Base-by-base conservation (phyloP, 306 rosid species). In the Mimosa bimucronata region DNA sequence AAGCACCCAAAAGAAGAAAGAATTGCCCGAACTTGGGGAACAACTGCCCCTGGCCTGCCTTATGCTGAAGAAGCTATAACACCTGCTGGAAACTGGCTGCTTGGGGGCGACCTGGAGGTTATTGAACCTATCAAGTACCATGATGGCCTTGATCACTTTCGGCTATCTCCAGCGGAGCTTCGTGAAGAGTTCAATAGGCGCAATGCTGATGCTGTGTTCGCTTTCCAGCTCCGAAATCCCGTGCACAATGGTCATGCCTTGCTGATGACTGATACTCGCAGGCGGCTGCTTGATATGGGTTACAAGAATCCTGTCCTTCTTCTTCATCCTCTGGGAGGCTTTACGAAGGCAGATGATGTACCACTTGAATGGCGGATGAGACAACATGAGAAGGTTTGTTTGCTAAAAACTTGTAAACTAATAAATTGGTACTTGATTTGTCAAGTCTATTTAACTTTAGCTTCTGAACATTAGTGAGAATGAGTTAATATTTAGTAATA, bases 221-320 rank as follows among this genome's bases (percentile, higher is more conserved):
- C 99, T 3, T 95, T 95, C 79, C 99, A 95, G 85, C 94, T 95
- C 69, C 83, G 99, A 31, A 95, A 95, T 78, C 99, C 99, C 37
- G 99, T 95, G 57, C 99, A 95, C 86, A 95, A 95, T 53, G 99
- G 99, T 42, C 99, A 95, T 85, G 98, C 99, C 71, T 84, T 96
- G 84, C 92, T 96, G 46, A 96, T 96, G 99, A 93, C 92, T 6
- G 99, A 96, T 66, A 96, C 99, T 34, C 99, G 99, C 25, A 89
- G 80, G 76, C 88, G 98, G 55, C 97, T 96, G 64, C 98, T 96
- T 37, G 97, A 96, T 30, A 91, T 96, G 98, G 99, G 99, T 18
- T 96, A 91, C 81, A 91, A 90, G 93, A 96, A 96, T 79, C 99
- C 99, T 28, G 62, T 96, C 71, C 94, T 96, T 66, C 87, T 96